phyloP scores from a whole-genome alignment of 768 basidiomycete genomes.

The Leccinum longicurvipes region DNA sequence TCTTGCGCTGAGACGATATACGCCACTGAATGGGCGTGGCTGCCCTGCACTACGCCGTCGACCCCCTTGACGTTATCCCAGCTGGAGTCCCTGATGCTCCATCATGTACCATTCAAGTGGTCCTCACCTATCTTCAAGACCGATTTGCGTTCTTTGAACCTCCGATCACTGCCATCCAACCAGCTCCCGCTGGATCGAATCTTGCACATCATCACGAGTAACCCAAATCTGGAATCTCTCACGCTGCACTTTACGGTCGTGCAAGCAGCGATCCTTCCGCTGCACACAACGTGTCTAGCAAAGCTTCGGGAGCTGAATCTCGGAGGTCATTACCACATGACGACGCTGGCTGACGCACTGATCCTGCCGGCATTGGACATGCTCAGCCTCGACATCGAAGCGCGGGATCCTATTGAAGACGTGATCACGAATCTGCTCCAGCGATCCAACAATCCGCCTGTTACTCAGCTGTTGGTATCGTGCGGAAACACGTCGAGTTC shows the following conservation, averaged over 20 bases:
- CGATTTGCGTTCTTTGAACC: slow-evolving; percentile 54
- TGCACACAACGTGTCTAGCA: slow-evolving; percentile 50
- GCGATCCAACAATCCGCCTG: slow-evolving; percentile 55
- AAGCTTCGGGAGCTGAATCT: slow-evolving; percentile 54
- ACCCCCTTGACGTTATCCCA: slow-evolving; percentile 39
- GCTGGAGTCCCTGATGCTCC: slow-evolving; percentile 58
- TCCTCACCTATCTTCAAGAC: slow-evolving; percentile 68
- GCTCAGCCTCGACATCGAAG: slow-evolving; percentile 67
- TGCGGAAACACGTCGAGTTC: slow-evolving; percentile 43
- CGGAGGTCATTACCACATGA: slow-evolving; percentile 66
- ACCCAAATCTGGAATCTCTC: slow-evolving; percentile 52
- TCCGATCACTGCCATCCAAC: slow-evolving; percentile 62
- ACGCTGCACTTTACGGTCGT: slow-evolving; percentile 62
- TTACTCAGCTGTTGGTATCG: slow-evolving; percentile 60
- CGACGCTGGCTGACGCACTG: slow-evolving; percentile 59
- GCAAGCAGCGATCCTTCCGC: slow-evolving; percentile 59
- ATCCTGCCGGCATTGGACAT: slow-evolving; percentile 54
- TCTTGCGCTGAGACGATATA: slow-evolving; percentile 66
- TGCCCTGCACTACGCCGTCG: slow-evolving; percentile 48
- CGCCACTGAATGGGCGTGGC: slow-evolving; percentile 68
- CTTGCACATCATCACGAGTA: slow-evolving; percentile 59
- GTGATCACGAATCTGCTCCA: slow-evolving; percentile 57
- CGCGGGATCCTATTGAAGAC: slow-evolving; percentile 73
- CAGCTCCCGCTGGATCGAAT: slow-evolving; percentile 67
- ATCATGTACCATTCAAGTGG: slow-evolving; percentile 75